Percentiles rank a stretch among this genome's conserved stretches.
These are phyloP conservation scores for Nidularia pulvinata DNA, from an alignment of 768 basidiomycete genomes.

Conservation along the genomic window DNA sequence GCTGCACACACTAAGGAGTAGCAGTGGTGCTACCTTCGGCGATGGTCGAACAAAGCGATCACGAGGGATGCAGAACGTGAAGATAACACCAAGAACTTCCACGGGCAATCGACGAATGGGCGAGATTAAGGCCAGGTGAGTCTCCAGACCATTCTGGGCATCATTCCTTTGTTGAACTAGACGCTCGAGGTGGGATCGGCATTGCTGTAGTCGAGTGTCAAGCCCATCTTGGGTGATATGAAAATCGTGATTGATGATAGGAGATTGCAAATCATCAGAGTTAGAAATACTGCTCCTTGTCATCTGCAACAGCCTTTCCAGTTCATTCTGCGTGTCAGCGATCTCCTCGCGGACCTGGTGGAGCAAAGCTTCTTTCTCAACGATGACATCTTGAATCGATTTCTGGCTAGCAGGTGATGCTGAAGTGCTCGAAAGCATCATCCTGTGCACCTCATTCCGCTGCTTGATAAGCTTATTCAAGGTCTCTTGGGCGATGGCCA, in stretches of 20 bases:
- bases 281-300: no score
- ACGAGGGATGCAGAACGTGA: slow-evolving; percentile 12
- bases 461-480: slow-evolving; percentile 8
- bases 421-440: not conserved
- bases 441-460: not conserved
- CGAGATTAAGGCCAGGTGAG: slow-evolving; percentile 10
- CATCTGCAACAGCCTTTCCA: not conserved
- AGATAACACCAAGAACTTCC: slow-evolving; percentile 20
- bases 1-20: slow-evolving; percentile 7
- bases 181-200: not conserved
- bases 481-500: slow-evolving; percentile 9
- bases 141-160: slow-evolving; percentile 10
- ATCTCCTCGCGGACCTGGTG: not conserved
- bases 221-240: no score
- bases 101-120: slow-evolving; percentile 18
- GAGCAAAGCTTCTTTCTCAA: not conserved
- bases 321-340: not conserved
- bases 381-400: not conserved
- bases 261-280: not conserved
- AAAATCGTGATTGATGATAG: not conserved
- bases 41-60: slow-evolving; percentile 4
- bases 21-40: slow-evolving; percentile 4
- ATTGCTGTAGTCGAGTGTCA: no score
- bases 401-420: not conserved
- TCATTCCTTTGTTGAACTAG: slow-evolving; percentile 3